Evolutionary conservation across 805 yeast species (phyloP), one percentile per base, ranked within the genome.

Genomic region (Pichia gijzeniarum): DNA sequence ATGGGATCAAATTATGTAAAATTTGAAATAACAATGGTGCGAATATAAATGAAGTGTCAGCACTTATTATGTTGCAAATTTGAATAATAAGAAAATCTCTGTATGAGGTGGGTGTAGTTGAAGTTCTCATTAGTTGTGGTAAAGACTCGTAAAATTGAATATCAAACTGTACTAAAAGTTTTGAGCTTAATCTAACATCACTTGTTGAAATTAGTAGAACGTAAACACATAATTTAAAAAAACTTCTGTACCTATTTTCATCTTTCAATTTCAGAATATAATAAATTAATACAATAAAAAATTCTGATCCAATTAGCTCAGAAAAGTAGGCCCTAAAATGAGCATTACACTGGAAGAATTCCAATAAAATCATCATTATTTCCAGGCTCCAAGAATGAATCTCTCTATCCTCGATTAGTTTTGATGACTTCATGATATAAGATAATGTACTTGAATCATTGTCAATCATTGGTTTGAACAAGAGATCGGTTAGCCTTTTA

Each of bases 271-370:
- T 74, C 44, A 69, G 67, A 40, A 86, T 68, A 59, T 84, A 77
- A 60, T 74, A 85, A 7, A 80, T 55, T 17, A 85, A 61, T 2
- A 74, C 62, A 0, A 84, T 65, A 36, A 76, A 60, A 35, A 85
- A 60, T 52, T 82, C 82, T 27, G 73, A 68, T 2, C 80, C 74
- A 12, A 38, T 36, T 38, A 71, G 68, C 13, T 71, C 69, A 2
- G 72, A 62, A 27, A 79, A 63, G 41, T 70, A 65, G 16, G 58
- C 56, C 47, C 72, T 71, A 55, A 83, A 80, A 40, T 62, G 63
- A 48, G 69, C 70, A 63, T 91, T 91, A 53, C 88, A 80, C 57
- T 86, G 91, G 30, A 77, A 64, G 36, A 88, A 64, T 55, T 85
- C 95, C 85, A 95, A 86, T 14, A 85, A 53, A 8, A 90, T 58